phyloP scores from a whole-genome alignment of 148 eudicot species.

The Nepenthes mirabilis region DNA sequence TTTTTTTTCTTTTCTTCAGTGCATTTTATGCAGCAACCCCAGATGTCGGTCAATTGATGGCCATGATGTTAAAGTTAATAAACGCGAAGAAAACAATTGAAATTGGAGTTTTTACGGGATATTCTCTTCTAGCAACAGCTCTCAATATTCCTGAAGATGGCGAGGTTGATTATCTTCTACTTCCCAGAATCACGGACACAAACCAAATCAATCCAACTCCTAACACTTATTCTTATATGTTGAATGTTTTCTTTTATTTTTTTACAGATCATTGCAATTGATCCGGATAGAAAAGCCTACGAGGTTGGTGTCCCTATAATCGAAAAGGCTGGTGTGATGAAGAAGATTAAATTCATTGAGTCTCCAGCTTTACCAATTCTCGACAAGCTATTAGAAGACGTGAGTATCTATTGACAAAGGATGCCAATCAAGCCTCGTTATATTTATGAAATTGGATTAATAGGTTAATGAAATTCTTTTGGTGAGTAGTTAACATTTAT shows the following conservation, averaged over 20 bases:
- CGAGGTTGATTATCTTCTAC: slow-evolving; percentile 5
- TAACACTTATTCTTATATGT: too few species aligned
- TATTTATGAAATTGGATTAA: too few species aligned
- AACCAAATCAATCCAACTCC: background rate
- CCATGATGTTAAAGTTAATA: slow-evolving; percentile 13
- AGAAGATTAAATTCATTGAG: slow-evolving; percentile 18
- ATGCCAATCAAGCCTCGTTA: background rate
- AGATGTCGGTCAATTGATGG: slow-evolving; percentile 27
- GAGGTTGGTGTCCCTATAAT: slow-evolving; percentile 10
- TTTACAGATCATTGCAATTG: slow-evolving; percentile 14
- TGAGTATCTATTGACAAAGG: background rate
- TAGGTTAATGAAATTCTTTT: too few species aligned
- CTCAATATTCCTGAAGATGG: slow-evolving; percentile 5
- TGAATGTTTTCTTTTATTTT: too few species aligned
- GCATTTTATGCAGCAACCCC: background rate
- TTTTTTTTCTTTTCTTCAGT: background rate
- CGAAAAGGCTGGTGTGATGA: background rate
- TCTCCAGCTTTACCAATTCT: slow-evolving; percentile 17
- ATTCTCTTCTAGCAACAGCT: slow-evolving; percentile 28
- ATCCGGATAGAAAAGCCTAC: slow-evolving; percentile 13
- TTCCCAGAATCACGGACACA: background rate
- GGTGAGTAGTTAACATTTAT: too few species aligned
- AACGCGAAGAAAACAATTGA: slow-evolving; percentile 17
- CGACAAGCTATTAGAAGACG: slow-evolving; percentile 16
- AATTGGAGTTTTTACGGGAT: slow-evolving; percentile 30